phyloP scores from a whole-genome alignment of 257 asterid species.

The Solanum dulcamara region DNA sequence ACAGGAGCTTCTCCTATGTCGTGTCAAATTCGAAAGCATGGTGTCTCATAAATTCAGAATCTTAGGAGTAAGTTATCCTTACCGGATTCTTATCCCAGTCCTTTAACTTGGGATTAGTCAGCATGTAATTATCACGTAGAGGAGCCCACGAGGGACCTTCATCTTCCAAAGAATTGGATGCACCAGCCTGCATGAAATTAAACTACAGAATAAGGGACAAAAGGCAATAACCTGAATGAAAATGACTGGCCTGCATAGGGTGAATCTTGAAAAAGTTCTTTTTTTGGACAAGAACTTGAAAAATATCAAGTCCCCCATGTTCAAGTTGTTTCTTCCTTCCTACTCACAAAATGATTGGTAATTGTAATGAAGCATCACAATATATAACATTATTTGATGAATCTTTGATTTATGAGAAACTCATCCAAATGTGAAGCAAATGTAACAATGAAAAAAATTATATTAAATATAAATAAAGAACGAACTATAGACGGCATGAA shows the following conservation, averaged over 20 bases:
- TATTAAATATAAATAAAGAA: neutral
- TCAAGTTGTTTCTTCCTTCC: neutral
- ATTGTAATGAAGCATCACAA: neutral
- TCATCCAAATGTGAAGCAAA: neutral
- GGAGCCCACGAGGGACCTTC: constrained; percentile 83
- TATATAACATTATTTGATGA: neutral
- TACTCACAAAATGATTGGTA: neutral
- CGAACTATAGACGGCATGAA: neutral
- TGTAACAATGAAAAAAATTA: neutral
- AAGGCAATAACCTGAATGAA: neutral
- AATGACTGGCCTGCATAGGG: neutral
- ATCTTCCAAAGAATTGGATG: constrained; percentile 30
- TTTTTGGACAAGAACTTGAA: neutral
- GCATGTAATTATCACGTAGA: constrained; percentile 81
- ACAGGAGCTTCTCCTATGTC: neutral
- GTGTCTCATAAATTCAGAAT: neutral
- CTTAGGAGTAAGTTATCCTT: neutral
- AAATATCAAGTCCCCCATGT: neutral
- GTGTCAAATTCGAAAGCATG: neutral
- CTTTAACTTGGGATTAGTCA: constrained; percentile 70
- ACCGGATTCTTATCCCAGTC: constrained; percentile 93
- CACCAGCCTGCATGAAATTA: constrained; percentile 33
- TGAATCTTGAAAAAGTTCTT: neutral
- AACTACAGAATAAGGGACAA: neutral
- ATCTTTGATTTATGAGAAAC: neutral